Evolutionary conservation across 2,329 filamentous ascomycete genomes (phyloP).

Genomic region (Cordyceps militaris): DNA sequence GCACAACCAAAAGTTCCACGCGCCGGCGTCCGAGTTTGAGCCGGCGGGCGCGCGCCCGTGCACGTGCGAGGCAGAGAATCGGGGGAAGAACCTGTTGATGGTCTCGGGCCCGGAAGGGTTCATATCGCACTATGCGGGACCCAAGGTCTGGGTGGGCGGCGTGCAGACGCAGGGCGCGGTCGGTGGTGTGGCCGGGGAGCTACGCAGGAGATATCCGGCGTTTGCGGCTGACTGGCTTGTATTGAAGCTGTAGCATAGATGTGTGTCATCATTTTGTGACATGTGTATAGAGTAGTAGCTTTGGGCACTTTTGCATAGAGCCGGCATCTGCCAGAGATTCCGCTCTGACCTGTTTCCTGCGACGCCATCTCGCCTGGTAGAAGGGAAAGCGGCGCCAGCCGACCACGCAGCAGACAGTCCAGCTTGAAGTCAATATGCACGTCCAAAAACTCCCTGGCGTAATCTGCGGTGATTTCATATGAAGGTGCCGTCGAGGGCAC

Average conservation of each 20-base stretch:
- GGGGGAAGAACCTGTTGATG: slow-evolving; percentile 61
- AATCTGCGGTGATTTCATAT: no score
- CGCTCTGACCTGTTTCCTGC: background rate
- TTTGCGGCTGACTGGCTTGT: slow-evolving; percentile 42
- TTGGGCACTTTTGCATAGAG: no score
- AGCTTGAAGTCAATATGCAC: no score
- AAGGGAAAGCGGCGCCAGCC: no score
- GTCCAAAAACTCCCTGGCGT: no score
- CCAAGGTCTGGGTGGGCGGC: slow-evolving; percentile 68
- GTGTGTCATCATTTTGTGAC: background rate
- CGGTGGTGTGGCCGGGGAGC: slow-evolving; percentile 56
- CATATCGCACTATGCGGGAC: slow-evolving; percentile 68
- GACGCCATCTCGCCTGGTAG: no score
- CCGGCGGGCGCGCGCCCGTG: slow-evolving; percentile 14
- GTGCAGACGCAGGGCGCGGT: slow-evolving; percentile 68
- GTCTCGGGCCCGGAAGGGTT: slow-evolving; percentile 91
- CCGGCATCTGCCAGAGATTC: background rate
- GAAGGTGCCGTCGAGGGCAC: no score
- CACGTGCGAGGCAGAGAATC: background rate
- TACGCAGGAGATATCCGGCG: slow-evolving; percentile 42
- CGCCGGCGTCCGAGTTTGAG: slow-evolving; percentile 11
- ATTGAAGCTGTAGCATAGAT: slow-evolving; percentile 37
- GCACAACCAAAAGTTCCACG: slow-evolving; percentile 11
- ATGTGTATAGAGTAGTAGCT: background rate
- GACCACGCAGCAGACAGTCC: no score